Evolutionary conservation across 306 rosid species (phyloP), one percentile per base, ranked within the genome.

Genomic region (Quercus alba): DNA sequence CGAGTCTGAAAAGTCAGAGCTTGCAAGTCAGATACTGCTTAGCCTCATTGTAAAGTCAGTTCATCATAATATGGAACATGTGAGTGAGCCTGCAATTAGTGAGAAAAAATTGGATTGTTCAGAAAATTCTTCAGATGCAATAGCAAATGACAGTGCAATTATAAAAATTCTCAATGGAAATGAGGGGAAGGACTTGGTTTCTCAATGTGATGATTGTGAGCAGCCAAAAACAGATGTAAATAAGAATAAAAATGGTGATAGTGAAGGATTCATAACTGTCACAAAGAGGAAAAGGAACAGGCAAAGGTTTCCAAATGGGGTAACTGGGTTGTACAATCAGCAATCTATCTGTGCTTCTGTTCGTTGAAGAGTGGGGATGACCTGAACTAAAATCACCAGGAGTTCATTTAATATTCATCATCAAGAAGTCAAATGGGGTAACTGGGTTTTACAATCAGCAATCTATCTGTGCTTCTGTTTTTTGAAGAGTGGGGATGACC

Each of bases 11-110:
- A 91, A 90, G 81, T 88, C 92, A 0, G 99, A 93, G 87, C 90
- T 95, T 41, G 99, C 92, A 49, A 90, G 98, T 84, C 99, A 95
- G 89, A 89, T 95, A 83, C 76, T 95, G 86, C 89, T 95, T 26
- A 87, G 99, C 87, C 87, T 93, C 83, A 91, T 95, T 76, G 88
- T 95, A 79, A 91, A 93, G 72, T 93, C 99, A 52, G 98, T 83
- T 38, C 90, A 81, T 83, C 84, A 89, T 58, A 90, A 89, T 21
- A 81, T 80, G 82, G 93, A 91, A 67, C 66, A 88, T n/a, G 83
- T 25, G 11, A 88, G 75, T 69, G 95, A 90, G 72, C 78, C 87
- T 79, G 69, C 71, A 55, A 80, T 28, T 15, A 71, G 75, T 52
- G 81, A 75, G 69, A 87, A 80, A 76, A 84, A 79, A 68, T 54